Conservation (phyloP, 345 rosid genomes). For the Citrus glauca region DNA sequence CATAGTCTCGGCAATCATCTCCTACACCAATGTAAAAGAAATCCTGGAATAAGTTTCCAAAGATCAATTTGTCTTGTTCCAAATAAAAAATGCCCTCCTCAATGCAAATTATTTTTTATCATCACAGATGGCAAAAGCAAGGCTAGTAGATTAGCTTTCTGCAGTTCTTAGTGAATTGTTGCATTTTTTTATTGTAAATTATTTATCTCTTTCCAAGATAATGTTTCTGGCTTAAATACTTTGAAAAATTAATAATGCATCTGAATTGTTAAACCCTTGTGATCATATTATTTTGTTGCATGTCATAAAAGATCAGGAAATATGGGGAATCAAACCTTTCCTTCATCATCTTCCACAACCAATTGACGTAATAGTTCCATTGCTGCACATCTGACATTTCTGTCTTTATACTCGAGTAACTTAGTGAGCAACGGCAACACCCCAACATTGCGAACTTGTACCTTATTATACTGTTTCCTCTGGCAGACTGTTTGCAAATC, state of each 20-base stretch:
- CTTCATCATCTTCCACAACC: constrained; percentile 48
- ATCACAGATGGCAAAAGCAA: neutral
- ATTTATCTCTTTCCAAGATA: neutral
- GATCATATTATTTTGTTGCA: neutral
- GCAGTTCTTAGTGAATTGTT: too few species aligned
- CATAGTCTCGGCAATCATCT: constrained; percentile 45
- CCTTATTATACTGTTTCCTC: constrained; percentile 44
- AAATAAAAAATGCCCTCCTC: too few species aligned
- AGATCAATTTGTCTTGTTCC: neutral
- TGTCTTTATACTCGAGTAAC: constrained; percentile 44
- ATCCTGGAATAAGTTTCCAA: neutral
- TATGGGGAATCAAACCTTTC: constrained; percentile 51
- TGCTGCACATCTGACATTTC: constrained; percentile 52
- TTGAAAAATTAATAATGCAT: neutral
- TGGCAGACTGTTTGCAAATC: constrained; percentile 62
- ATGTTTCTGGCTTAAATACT: neutral
- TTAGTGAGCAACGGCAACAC: constrained; percentile 55
- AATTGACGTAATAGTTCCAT: constrained; percentile 49
- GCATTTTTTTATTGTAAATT: too few species aligned
- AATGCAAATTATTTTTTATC: neutral
- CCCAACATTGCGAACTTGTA: constrained; percentile 48
- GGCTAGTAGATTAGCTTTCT: too few species aligned
- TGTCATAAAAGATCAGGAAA: neutral
- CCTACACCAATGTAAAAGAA: constrained; percentile 38
- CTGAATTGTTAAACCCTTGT: neutral